Conservation (phyloP, 352 stramenopile species). For the Globisporangium rhizosaccharum region DNA sequence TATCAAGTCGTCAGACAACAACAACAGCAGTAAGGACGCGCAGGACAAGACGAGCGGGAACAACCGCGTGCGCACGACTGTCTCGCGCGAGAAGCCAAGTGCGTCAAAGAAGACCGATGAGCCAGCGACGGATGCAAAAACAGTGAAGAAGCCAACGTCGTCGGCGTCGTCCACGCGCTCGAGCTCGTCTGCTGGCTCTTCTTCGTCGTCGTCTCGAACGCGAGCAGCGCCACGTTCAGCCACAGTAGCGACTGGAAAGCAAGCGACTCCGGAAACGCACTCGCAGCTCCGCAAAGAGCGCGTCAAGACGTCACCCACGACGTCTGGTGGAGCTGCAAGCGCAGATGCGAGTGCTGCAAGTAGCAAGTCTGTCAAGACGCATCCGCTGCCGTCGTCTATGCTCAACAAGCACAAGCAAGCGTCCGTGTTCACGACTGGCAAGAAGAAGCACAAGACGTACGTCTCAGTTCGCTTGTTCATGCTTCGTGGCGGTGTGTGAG, state of each 20-base stretch:
- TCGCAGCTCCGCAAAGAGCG: constrained; percentile 9
- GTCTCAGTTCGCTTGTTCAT: constrained; percentile 1
- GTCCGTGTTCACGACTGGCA: constrained; percentile 54
- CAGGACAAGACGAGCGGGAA: neutral
- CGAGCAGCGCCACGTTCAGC: no score
- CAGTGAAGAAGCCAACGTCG: neutral
- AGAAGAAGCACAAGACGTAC: constrained; percentile 78
- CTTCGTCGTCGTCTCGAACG: constrained; percentile 1
- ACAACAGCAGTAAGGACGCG: constrained; percentile 5
- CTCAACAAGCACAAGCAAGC: constrained; percentile 77
- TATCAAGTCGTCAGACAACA: constrained; percentile 12
- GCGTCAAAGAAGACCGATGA: constrained; percentile 6
- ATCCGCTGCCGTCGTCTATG: constrained; percentile 43
- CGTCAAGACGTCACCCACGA: constrained; percentile 15
- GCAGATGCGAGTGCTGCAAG: neutral
- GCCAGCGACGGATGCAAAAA: neutral
- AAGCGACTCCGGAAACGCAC: constrained; percentile 5
- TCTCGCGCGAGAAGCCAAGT: constrained; percentile 13
- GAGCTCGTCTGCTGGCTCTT: constrained; percentile 7
- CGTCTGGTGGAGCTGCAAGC: constrained; percentile 11
- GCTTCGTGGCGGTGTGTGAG: neutral
- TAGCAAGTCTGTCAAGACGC: constrained; percentile 6
- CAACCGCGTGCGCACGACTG: constrained; percentile 10
- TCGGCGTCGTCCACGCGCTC: constrained; percentile 5
- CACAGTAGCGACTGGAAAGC: constrained; percentile 1